Evolutionary conservation across 208 protist species (phyloP), one percentile per base, ranked within the genome.

Genomic region (Trypanosomatidae sp.): DNA sequence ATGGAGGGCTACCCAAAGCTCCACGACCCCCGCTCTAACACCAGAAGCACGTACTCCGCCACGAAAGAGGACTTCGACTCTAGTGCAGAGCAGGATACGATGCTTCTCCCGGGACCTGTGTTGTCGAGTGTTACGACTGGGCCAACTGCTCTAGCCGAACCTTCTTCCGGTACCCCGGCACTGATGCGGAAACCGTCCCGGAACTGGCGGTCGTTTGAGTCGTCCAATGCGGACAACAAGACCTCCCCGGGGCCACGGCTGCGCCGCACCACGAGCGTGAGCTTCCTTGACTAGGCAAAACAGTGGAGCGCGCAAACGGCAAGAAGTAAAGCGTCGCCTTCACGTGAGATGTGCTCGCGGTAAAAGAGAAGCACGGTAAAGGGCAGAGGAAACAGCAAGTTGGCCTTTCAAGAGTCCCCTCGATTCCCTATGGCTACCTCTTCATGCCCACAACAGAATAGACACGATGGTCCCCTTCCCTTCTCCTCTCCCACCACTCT

Each of bases 191-290:
- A 56, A n/a, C 30, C n/a, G 19, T 67, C 41, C 9, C 36, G 33
- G 41, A 72, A 13, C 25, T 30, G 52, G 3, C 22, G 17, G 7
- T 71, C 46, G 10, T 39, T 10, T 36, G 7, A 30, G 12, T 43
- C 0, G 8, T 25, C 13, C 12, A 12, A 36, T 2, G 67, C 39
- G 12, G 2, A 47, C 49, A 17, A 3, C 67, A 25, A 0, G 17
- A 10, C 5, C 2, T n/a, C 50, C 28, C 36, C 15, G 1, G 44
- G 25, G 6, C 74, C n/a, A 13, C 47, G 58, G 33, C 33, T 28
- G 22, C 62, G 75, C 30, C 60, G 58, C 50, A 56, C 19, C 17
- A 53, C 69, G 15, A 74, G 59, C 36, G 69, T 74, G 62, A 69
- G 46, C 39, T 74, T 73, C n/a, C 44, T 79, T 22, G 62, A 56